Evolutionary conservation across 1,284 basidiomycete species (phyloP).

Genomic region (Pseudozyma tsukubaensis): DNA sequence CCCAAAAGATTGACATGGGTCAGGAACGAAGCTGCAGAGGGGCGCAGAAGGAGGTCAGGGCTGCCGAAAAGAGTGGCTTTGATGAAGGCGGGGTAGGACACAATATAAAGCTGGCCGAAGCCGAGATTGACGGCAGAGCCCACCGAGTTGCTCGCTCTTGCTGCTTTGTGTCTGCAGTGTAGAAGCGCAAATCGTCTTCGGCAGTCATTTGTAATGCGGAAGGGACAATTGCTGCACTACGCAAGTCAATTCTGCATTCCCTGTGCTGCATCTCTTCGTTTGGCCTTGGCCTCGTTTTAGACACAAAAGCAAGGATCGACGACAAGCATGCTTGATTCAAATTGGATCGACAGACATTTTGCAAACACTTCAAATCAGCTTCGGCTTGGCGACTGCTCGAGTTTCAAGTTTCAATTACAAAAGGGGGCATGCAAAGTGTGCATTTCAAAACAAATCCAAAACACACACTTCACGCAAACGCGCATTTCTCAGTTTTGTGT

Average conservation of each 20-base stretch:
- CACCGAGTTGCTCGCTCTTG: no score
- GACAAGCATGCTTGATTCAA: background rate
- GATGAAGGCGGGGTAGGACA: background rate
- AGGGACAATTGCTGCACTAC: background rate
- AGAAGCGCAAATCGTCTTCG: background rate
- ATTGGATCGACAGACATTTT: constrained; percentile 15
- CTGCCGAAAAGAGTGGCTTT: background rate
- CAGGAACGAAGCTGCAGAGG: constrained; percentile 5
- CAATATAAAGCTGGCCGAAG: background rate
- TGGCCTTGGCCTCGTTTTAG: background rate
- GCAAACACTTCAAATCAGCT: background rate
- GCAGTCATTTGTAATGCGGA: background rate
- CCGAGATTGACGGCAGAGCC: no score
- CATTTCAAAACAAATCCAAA: no score
- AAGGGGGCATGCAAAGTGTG: no score
- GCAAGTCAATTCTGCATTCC: background rate
- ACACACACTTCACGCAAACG: no score
- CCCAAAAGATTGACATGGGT: background rate
- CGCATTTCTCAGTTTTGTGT: no score
- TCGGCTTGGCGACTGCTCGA: constrained; percentile 1
- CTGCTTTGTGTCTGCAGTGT: no score
- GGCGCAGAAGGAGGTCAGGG: constrained; percentile 1
- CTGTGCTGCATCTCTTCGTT: background rate
- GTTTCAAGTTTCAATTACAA: no score
- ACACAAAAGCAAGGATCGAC: constrained; percentile 4